A percentile compares a stretch with the other conserved stretches of the same genome.
phyloP scores from a whole-genome alignment of 2,329 filamentous ascomycete species.

The Fusarium foetens region DNA sequence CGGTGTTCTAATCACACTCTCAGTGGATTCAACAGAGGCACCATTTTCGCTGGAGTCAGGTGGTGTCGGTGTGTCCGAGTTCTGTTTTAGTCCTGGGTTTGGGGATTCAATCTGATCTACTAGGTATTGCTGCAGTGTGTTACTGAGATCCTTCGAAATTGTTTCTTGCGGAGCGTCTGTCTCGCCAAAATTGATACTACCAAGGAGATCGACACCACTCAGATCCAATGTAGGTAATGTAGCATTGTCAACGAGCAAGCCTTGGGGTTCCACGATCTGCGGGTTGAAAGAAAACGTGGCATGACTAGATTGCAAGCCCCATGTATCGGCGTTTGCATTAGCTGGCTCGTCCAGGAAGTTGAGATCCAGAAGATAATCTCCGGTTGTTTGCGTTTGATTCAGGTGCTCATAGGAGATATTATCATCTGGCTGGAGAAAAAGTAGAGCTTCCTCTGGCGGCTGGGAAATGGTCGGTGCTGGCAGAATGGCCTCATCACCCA shows the following conservation, averaged over 20 bases:
- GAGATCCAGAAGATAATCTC: slow-evolving; percentile 47
- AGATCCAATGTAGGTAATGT: slow-evolving; percentile 30
- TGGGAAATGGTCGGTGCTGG: slow-evolving; percentile 4
- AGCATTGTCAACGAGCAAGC: slow-evolving; percentile 6
- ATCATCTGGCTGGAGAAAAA: slow-evolving; percentile 1
- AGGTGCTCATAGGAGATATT: slow-evolving; percentile 6
- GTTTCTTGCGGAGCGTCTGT: slow-evolving; percentile 39
- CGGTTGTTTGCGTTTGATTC: slow-evolving; percentile 6
- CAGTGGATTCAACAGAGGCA: slow-evolving; percentile 32
- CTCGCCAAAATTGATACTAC: slow-evolving; percentile 49
- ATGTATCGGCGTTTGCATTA: slow-evolving; percentile 47
- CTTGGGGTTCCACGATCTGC: slow-evolving; percentile 25
- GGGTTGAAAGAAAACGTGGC: slow-evolving; percentile 31
- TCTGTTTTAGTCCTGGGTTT: slow-evolving; percentile 8
- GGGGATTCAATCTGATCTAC: slow-evolving; percentile 33
- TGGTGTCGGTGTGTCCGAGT: slow-evolving; percentile 37
- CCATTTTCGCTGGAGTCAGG: slow-evolving; percentile 40
- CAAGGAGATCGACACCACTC: slow-evolving; percentile 46
- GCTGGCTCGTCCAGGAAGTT: slow-evolving; percentile 49
- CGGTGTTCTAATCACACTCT: slow-evolving; percentile 6
- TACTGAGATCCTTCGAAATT: slow-evolving; percentile 46
- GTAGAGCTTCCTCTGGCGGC: slow-evolving; percentile 3
- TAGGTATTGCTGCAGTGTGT: slow-evolving; percentile 44
- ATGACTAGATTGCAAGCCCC: slow-evolving; percentile 51
- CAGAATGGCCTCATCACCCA: slow-evolving; percentile 46